A percentile compares a stretch with the other conserved stretches of the same genome.
phyloP scores from a whole-genome alignment of 2,329 filamentous ascomycete species.

The Fusarium napiforme region DNA sequence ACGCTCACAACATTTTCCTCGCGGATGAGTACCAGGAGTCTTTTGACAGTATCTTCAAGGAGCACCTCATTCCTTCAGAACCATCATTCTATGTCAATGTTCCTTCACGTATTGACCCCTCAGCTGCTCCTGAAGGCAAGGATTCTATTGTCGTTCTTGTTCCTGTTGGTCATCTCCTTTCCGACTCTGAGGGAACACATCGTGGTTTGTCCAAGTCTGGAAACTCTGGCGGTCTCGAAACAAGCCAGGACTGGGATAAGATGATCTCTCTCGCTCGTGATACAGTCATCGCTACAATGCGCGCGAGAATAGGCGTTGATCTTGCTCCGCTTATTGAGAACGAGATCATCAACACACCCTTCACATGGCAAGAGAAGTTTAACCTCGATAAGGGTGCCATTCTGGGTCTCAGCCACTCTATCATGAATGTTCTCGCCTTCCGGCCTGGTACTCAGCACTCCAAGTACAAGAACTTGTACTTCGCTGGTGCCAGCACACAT shows the following conservation, averaged over 20 bases:
- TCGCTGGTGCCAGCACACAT: slow-evolving; percentile 80
- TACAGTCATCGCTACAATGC: slow-evolving; percentile 70
- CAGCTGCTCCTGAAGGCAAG: slow-evolving; percentile 72
- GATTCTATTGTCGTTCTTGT: slow-evolving; percentile 77
- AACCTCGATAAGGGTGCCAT: slow-evolving; percentile 82
- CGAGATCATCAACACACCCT: slow-evolving; percentile 74
- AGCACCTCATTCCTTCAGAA: slow-evolving; percentile 72
- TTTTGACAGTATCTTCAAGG: slow-evolving; percentile 81
- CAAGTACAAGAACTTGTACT: slow-evolving; percentile 67
- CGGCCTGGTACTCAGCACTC: slow-evolving; percentile 67
- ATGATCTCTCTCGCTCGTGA: slow-evolving; percentile 69
- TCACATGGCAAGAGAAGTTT: slow-evolving; percentile 73
- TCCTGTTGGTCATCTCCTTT: slow-evolving; percentile 73
- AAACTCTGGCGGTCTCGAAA: neutral
- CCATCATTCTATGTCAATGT: slow-evolving; percentile 84
- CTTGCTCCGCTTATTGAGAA: slow-evolving; percentile 61
- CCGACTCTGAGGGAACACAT: slow-evolving; percentile 28
- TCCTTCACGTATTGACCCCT: slow-evolving; percentile 73
- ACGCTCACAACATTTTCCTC: slow-evolving; percentile 81
- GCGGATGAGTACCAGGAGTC: slow-evolving; percentile 76
- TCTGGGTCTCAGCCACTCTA: slow-evolving; percentile 75
- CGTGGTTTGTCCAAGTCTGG: slow-evolving; percentile 18
- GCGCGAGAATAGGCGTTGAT: slow-evolving; percentile 67
- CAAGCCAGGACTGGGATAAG: slow-evolving; percentile 59
- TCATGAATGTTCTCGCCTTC: slow-evolving; percentile 78